These are phyloP conservation scores for Rhodotorula mucilaginosa DNA, from an alignment of 1,284 basidiomycete genomes.

Conservation along the genomic window DNA sequence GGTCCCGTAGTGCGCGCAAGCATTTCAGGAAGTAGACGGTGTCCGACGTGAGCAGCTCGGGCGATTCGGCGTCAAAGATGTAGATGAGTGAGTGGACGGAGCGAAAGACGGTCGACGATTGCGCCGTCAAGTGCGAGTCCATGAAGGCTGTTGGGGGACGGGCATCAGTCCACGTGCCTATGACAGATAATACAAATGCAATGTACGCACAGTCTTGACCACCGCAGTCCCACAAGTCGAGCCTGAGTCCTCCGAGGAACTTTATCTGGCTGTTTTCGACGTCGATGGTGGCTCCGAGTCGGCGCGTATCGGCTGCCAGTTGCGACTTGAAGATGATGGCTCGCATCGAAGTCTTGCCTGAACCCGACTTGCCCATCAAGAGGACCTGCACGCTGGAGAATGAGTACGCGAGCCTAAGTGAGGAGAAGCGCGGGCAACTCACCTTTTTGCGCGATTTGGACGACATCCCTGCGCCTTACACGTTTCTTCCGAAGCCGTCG, in stretches of 20 bases:
- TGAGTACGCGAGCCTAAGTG: background rate
- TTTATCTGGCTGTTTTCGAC: constrained; percentile 97
- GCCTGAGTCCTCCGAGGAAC: constrained; percentile 87
- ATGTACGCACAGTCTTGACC: constrained; percentile 69
- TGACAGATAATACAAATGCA: background rate
- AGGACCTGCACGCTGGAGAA: constrained; percentile 58
- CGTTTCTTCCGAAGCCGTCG: no score
- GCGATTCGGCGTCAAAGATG: constrained; percentile 77
- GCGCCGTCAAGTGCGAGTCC: constrained; percentile 88
- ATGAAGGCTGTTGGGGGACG: constrained; percentile 65
- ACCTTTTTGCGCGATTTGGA: constrained; percentile 37
- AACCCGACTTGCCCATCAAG: constrained; percentile 86
- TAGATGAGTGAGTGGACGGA: constrained; percentile 97
- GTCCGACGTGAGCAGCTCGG: constrained; percentile 54
- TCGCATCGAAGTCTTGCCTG: constrained; percentile 87
- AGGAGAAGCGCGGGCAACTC: background rate
- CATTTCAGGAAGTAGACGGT: constrained; percentile 84
- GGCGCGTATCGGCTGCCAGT: constrained; percentile 82
- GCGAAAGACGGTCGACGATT: constrained; percentile 88
- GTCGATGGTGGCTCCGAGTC: constrained; percentile 93
- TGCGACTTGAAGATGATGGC: constrained; percentile 98
- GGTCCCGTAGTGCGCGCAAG: constrained; percentile 68
- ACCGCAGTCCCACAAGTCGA: constrained; percentile 95
- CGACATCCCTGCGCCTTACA: constrained; percentile 14
- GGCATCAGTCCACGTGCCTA: background rate